Percentiles rank a stretch among this genome's conserved stretches.
Conservation (phyloP, 2,329 filamentous ascomycete species). For the Paraphaeosphaeria sporulosa region DNA sequence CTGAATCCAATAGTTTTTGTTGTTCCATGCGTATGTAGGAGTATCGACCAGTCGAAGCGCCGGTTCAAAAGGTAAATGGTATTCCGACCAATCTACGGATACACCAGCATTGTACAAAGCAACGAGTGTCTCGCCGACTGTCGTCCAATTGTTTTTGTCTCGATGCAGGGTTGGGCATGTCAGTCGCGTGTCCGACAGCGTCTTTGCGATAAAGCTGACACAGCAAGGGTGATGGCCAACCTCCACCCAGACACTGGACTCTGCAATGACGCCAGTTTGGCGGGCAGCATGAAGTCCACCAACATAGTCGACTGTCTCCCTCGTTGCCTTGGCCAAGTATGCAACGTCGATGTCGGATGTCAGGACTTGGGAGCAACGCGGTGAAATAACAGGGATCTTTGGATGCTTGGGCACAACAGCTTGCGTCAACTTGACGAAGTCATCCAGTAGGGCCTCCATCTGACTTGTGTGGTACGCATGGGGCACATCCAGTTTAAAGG, state of each 20-base stretch:
- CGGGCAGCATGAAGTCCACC: too few species aligned
- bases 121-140: conserved; percentile 56
- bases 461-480: conserved; percentile 23
- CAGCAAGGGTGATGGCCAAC: too few species aligned
- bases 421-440: conserved; percentile 47
- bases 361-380: too few species aligned
- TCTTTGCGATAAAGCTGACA: too few species aligned
- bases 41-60: not conserved
- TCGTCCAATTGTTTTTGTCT: conserved; percentile 5
- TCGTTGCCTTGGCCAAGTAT: too few species aligned
- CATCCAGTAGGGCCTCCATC: conserved; percentile 52
- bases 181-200: too few species aligned
- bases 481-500: conserved; percentile 1
- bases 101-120: conserved; percentile 62
- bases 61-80: conserved; percentile 44
- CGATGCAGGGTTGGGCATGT: not conserved
- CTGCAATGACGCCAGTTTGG: too few species aligned
- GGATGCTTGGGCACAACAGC: too few species aligned
- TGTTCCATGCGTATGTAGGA: conserved; percentile 46
- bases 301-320: too few species aligned
- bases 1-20: conserved; percentile 42
- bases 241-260: too few species aligned
- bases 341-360: too few species aligned
- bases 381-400: too few species aligned
- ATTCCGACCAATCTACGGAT: conserved; percentile 68